Evolutionary conservation across 495 filamentous ascomycete species (phyloP).

Genomic region (Hamigera avellanea): DNA sequence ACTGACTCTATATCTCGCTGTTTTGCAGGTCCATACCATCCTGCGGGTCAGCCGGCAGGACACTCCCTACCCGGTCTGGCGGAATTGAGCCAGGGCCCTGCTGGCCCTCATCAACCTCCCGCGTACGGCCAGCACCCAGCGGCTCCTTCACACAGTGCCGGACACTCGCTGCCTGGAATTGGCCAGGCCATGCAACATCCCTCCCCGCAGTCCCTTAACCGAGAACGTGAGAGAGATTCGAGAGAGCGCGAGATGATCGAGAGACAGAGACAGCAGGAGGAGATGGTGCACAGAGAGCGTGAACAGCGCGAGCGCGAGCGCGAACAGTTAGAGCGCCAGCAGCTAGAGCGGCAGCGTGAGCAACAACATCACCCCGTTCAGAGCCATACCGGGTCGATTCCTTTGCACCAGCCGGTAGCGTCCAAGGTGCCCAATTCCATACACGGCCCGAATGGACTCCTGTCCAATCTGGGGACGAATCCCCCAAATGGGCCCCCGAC

Average conservation of each 20-base stretch:
- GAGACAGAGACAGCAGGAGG: slow-evolving; percentile 45
- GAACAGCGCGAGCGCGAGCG: slow-evolving; percentile 28
- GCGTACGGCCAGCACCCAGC: slow-evolving; percentile 32
- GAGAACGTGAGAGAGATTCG: slow-evolving; percentile 41
- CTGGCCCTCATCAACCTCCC: slow-evolving; percentile 37
- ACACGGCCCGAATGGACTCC: slow-evolving; percentile 76
- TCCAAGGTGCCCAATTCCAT: slow-evolving; percentile 68
- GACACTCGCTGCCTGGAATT: slow-evolving; percentile 40
- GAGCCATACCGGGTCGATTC: slow-evolving; percentile 71
- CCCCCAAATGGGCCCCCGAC: slow-evolving; percentile 38
- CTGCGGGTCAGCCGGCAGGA: slow-evolving; percentile 31
- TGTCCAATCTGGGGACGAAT: slow-evolving; percentile 58
- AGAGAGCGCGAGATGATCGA: slow-evolving; percentile 38
- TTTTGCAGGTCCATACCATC: slow-evolving; percentile 31
- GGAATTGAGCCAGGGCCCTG: slow-evolving; percentile 38
- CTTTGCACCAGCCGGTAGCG: slow-evolving; percentile 84
- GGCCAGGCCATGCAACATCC: slow-evolving; percentile 41
- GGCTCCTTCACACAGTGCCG: slow-evolving; percentile 28
- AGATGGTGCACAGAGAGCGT: slow-evolving; percentile 43
- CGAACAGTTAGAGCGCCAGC: slow-evolving; percentile 36
- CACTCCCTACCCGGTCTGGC: slow-evolving; percentile 42
- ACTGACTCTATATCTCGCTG: slow-evolving; percentile 9
- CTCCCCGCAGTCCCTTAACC: slow-evolving; percentile 38
- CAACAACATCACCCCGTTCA: slow-evolving; percentile 62
- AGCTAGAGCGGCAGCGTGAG: slow-evolving; percentile 39